Conservation (phyloP, 129 eudicot species). For the Deinandra increscens region DNA sequence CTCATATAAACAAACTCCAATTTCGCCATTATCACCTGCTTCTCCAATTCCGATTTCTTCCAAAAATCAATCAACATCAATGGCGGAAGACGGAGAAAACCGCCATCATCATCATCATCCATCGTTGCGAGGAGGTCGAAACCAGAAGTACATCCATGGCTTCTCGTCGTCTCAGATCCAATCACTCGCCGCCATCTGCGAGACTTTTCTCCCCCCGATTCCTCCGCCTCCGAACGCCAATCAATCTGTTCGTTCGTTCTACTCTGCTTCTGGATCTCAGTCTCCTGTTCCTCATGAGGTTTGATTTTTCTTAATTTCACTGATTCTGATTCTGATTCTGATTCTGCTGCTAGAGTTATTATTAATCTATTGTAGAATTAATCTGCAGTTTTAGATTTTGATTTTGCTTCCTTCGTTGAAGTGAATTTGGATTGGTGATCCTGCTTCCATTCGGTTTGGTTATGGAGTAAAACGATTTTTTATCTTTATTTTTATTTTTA, state of each 20-base stretch:
- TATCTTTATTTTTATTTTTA: too few species aligned
- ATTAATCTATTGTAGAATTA: too few species aligned
- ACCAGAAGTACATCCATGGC: conserved; percentile 57
- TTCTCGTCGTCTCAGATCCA: conserved; percentile 73
- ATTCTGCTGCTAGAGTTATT: too few species aligned
- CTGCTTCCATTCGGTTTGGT: too few species aligned
- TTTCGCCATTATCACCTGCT: background rate
- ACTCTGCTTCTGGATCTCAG: conserved; percentile 46
- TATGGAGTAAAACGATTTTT: too few species aligned
- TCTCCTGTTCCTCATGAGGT: conserved; percentile 66
- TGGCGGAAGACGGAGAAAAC: conserved; percentile 20
- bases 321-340: background rate
- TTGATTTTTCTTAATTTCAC: background rate
- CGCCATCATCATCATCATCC: conserved; percentile 50
- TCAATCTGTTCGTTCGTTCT: conserved; percentile 27
- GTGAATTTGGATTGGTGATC: too few species aligned
- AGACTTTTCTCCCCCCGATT: conserved; percentile 69
- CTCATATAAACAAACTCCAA: background rate
- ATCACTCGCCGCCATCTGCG: conserved; percentile 56
- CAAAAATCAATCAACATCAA: too few species aligned
- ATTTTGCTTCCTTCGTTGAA: too few species aligned
- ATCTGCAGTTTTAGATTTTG: too few species aligned
- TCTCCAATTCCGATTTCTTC: background rate
- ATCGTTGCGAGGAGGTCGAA: conserved; percentile 48
- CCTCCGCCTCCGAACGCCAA: conserved; percentile 9